A percentile compares a stretch with the other conserved stretches of the same genome.
Conservation (phyloP, 257 asterid species). For the Gentiana macrophylla region DNA sequence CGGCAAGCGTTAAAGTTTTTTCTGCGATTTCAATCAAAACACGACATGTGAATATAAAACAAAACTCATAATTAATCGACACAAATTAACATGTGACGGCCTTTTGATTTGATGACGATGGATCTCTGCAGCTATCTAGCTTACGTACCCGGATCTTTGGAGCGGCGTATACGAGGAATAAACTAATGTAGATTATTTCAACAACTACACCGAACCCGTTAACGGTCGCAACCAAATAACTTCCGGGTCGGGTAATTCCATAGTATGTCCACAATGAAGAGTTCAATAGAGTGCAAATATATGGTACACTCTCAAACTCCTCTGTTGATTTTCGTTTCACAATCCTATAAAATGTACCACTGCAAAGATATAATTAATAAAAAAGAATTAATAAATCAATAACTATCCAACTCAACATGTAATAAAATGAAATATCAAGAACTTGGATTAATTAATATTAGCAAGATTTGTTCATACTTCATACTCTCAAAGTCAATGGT, state of each 20-base stretch:
- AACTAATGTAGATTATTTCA: conserved; percentile 27
- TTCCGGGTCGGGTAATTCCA: conserved; percentile 49
- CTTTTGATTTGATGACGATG: too few relatives aligned
- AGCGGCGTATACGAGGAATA: conserved; percentile 46
- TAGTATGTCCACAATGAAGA: conserved; percentile 58
- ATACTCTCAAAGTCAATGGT: not conserved
- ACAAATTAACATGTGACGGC: too few relatives aligned
- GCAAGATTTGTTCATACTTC: too few relatives aligned
- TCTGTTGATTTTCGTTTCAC: conserved; percentile 47
- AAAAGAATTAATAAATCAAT: too few relatives aligned
- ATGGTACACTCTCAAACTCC: conserved; percentile 59
- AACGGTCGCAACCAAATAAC: conserved; percentile 60
- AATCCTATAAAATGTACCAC: conserved; percentile 53
- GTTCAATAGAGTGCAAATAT: conserved; percentile 46
- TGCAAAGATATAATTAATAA: conserved; percentile 10
- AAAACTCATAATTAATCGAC: too few relatives aligned
- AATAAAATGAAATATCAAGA: too few relatives aligned
- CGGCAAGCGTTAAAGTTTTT: conserved; percentile 28
- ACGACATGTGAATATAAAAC: too few relatives aligned
- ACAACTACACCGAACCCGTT: conserved; percentile 52
- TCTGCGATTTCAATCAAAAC: conserved; percentile 18
- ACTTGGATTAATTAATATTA: too few relatives aligned
- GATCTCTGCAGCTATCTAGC: too few relatives aligned
- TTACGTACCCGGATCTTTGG: conserved; percentile 25
- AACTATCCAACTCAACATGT: too few relatives aligned